phyloP scores from a whole-genome alignment of 345 rosid species.

The Lepidium aucheri region DNA sequence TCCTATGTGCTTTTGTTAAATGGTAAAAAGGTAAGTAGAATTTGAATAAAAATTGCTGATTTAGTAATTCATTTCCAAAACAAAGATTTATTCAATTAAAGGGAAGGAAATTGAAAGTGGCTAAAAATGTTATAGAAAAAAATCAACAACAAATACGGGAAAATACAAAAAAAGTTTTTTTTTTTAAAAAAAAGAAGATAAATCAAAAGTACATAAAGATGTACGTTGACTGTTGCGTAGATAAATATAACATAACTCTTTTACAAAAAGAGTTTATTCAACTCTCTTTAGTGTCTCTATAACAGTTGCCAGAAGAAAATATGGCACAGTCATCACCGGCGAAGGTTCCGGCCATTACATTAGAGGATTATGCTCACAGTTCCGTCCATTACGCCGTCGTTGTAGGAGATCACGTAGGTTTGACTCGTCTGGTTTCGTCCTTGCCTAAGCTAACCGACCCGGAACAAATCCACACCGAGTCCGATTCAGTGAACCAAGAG shows the following conservation, averaged over 20 bases:
- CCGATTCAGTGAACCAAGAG: slow-evolving; percentile 63
- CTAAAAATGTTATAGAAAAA: neutral
- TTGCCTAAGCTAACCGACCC: slow-evolving; percentile 68
- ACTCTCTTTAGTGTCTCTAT: slow-evolving; percentile 21
- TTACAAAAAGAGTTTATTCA: neutral
- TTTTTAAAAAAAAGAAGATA: neutral
- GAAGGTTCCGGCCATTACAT: slow-evolving; percentile 34
- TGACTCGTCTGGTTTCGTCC: slow-evolving; percentile 51
- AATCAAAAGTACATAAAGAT: neutral
- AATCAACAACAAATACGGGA: neutral
- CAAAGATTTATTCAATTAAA: neutral
- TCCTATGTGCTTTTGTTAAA: neutral
- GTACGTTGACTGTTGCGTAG: neutral
- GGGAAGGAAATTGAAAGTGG: neutral
- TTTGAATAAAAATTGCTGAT: neutral
- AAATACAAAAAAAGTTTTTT: neutral
- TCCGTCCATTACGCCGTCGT: slow-evolving; percentile 77
- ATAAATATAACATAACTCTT: neutral
- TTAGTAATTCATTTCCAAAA: too few relatives aligned
- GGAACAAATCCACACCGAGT: slow-evolving; percentile 46
- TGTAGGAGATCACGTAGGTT: slow-evolving; percentile 53
- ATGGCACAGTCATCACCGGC: slow-evolving; percentile 41
- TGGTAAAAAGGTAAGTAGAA: neutral
- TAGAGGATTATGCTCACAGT: slow-evolving; percentile 70
- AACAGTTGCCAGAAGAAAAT: neutral